Conservation (phyloP, 176 grass and related monocot species). For the Oryza coarctata region DNA sequence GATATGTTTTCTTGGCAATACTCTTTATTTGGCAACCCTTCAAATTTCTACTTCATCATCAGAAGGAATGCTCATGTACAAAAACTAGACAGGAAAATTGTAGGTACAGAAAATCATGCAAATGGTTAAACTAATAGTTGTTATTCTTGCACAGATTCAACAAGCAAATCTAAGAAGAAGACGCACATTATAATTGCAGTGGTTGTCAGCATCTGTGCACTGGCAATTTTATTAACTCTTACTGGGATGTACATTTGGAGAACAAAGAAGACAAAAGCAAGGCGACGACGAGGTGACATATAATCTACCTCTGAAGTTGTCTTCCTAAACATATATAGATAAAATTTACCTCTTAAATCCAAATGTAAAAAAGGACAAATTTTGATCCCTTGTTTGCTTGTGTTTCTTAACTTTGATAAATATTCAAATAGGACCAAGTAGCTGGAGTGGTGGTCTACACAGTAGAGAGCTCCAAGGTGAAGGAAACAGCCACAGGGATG, state of each 20-base stretch:
- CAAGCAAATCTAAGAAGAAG: constrained; percentile 43
- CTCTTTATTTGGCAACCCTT: neutral
- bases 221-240: constrained; percentile 32
- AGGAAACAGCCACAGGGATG: constrained; percentile 34
- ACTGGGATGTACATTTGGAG: constrained; percentile 40
- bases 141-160: constrained; percentile 32
- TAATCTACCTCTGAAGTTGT: neutral
- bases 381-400: neutral
- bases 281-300: constrained; percentile 39
- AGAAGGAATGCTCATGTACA: neutral
- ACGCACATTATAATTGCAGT: constrained; percentile 11
- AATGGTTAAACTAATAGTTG: neutral
- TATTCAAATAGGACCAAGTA: constrained; percentile 28
- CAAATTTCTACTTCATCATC: neutral
- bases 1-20: neutral
- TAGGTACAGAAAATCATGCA: neutral
- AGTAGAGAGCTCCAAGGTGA: constrained; percentile 35
- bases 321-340: neutral
- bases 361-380: neutral
- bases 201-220: constrained; percentile 32
- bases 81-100: neutral
- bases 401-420: neutral
- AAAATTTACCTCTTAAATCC: neutral
- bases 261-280: constrained; percentile 41
- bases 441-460: constrained; percentile 24